These are phyloP conservation scores for Plasmodium coatneyi DNA, from an alignment of 169 alveolate genomes.

Conservation along the genomic window DNA sequence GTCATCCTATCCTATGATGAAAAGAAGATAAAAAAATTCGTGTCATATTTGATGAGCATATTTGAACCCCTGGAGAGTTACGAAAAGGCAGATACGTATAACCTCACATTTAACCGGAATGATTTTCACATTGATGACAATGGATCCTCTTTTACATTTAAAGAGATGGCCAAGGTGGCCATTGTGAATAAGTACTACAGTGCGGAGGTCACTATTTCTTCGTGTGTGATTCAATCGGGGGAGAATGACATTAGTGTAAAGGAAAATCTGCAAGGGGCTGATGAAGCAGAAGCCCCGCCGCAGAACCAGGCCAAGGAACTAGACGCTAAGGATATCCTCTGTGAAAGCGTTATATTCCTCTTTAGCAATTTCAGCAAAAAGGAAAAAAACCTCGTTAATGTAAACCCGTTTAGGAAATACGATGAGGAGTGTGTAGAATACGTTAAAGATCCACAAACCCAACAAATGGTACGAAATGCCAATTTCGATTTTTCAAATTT, in stretches of 20 bases:
- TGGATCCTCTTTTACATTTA: slow-evolving; percentile 5
- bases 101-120: background rate
- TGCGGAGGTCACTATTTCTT: slow-evolving; percentile 30
- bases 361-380: slow-evolving; percentile 26
- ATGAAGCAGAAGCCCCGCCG: background rate
- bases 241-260: background rate
- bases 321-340: slow-evolving; percentile 18
- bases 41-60: background rate
- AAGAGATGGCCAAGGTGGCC: slow-evolving; percentile 9
- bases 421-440: slow-evolving; percentile 48
- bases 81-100: slow-evolving; percentile 1
- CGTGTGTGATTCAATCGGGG: background rate
- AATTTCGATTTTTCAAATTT: slow-evolving; percentile 62
- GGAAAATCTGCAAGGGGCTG: background rate
- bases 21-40: background rate
- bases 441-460: slow-evolving; percentile 15
- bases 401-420: slow-evolving; percentile 42
- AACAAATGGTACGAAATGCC: slow-evolving; percentile 32
- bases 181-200: slow-evolving; percentile 57
- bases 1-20: slow-evolving; percentile 32
- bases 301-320: background rate
- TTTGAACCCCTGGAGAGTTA: slow-evolving; percentile 37
- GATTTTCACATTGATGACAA: background rate
- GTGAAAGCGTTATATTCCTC: slow-evolving; percentile 49
- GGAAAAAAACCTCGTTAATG: slow-evolving; percentile 22